Percentiles rank a stretch among this genome's conserved stretches.
Evolutionary conservation across 306 rosid species (phyloP).

Genomic region (Parietaria judaica): DNA sequence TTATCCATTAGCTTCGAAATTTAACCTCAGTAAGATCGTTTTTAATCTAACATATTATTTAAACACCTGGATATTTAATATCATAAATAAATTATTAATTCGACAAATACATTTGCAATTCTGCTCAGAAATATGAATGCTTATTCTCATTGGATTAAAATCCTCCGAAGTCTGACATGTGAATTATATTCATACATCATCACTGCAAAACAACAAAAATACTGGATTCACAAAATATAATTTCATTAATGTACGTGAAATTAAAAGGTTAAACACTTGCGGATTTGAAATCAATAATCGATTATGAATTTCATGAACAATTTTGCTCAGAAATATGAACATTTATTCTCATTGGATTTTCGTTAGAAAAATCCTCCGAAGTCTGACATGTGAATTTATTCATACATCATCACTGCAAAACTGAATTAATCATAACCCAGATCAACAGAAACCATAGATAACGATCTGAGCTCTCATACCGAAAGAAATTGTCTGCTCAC

Average conservation of each 20-base stretch:
- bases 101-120: neutral
- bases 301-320: no score
- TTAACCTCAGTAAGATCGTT: no score
- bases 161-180: constrained; percentile 97
- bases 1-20: no score
- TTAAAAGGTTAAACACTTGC: no score
- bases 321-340: constrained; percentile 47
- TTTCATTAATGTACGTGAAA: no score
- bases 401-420: constrained; percentile 45
- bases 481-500: constrained; percentile 24
- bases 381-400: constrained; percentile 86
- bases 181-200: constrained; percentile 49
- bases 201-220: no score
- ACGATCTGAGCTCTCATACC: constrained; percentile 38
- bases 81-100: no score
- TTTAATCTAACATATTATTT: no score
- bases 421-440: accelerated
- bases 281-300: no score
- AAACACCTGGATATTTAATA: no score
- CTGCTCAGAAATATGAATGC: constrained; percentile 49
- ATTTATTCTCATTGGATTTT: constrained; percentile 56
- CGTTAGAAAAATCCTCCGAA: constrained; percentile 41
- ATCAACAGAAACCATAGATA: no score
- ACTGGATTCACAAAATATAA: no score
- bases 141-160: constrained; percentile 61